phyloP scores from a whole-genome alignment of 495 filamentous ascomycete genomes.

The Letharia columbiana region DNA sequence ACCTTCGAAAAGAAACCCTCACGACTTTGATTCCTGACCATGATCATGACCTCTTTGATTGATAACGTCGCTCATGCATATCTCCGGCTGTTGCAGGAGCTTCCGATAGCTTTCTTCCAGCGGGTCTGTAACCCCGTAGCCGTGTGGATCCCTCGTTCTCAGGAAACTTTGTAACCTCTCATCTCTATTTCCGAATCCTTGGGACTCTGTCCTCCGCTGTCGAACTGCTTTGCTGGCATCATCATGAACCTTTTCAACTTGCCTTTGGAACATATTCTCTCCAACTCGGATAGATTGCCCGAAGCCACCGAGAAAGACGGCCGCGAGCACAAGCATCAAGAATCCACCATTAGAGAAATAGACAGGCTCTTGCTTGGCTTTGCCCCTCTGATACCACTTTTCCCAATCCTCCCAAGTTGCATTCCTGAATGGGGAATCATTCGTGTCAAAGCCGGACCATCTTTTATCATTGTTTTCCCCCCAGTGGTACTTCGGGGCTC shows the following conservation, averaged over 20 bases:
- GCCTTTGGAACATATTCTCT: constrained; percentile 49
- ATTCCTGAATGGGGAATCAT: constrained; percentile 57
- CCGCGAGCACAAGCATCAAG: constrained; percentile 52
- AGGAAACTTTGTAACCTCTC: constrained; percentile 67
- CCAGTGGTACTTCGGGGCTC: constrained; percentile 19
- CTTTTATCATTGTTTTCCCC: constrained; percentile 30
- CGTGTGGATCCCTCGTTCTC: constrained; percentile 51
- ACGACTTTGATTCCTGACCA: not conserved
- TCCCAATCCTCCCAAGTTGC: constrained; percentile 99
- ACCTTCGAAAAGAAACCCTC: not conserved
- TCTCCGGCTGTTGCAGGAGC: constrained; percentile 15
- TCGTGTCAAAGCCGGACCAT: constrained; percentile 27
- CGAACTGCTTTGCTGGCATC: constrained; percentile 54
- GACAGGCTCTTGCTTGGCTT: constrained; percentile 44
- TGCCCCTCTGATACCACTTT: constrained; percentile 59
- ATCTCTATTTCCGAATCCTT: constrained; percentile 42
- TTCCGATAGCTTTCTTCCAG: constrained; percentile 17
- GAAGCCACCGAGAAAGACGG: constrained; percentile 57
- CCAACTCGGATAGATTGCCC: constrained; percentile 59
- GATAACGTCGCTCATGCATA: constrained; percentile 17
- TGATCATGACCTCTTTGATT: constrained; percentile 8
- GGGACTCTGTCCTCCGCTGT: constrained; percentile 43
- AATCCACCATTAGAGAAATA: constrained; percentile 73
- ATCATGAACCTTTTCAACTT: constrained; percentile 51
- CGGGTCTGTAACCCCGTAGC: constrained; percentile 31